These are phyloP conservation scores for Elongisporangium prolatum DNA, from an alignment of 352 stramenopile genomes.

Conservation along the genomic window DNA sequence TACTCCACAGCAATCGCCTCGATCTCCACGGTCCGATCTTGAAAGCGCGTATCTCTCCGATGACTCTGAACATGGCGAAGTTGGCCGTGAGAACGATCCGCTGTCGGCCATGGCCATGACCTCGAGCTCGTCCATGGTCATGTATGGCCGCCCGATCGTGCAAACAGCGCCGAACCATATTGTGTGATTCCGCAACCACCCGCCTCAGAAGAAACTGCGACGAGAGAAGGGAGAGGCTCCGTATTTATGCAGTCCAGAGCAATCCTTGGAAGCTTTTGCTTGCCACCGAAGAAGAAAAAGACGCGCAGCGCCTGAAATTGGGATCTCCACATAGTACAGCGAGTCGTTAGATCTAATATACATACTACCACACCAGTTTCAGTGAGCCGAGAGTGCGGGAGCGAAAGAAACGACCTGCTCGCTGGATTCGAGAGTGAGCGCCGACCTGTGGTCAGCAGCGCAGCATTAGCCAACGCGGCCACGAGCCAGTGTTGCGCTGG, in stretches of 20 bases:
- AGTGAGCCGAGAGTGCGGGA: no score
- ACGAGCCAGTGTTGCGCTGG: background rate
- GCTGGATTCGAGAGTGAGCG: background rate
- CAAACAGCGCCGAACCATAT: conserved; percentile 22
- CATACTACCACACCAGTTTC: background rate
- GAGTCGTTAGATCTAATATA: background rate
- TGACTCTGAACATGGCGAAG: conserved; percentile 25
- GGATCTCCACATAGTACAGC: background rate
- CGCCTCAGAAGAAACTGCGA: background rate
- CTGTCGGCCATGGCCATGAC: conserved; percentile 29
- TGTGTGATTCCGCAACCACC: conserved; percentile 25
- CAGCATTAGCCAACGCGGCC: conserved; percentile 1
- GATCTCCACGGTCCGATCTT: conserved; percentile 50
- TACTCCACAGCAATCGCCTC: conserved; percentile 30
- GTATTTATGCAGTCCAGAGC: background rate
- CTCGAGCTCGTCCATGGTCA: conserved; percentile 52
- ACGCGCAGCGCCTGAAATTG: background rate
- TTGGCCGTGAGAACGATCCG: conserved; percentile 22
- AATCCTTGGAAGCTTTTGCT: background rate
- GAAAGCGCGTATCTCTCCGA: conserved; percentile 64
- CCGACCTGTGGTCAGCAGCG: background rate
- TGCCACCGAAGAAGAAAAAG: background rate
- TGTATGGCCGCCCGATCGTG: conserved; percentile 45
- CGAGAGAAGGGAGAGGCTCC: background rate
- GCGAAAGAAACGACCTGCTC: background rate